A percentile compares a stretch with the other conserved stretches of the same genome.
Conservation (phyloP, 129 eudicot genomes). For the Oenanthe sinensis region DNA sequence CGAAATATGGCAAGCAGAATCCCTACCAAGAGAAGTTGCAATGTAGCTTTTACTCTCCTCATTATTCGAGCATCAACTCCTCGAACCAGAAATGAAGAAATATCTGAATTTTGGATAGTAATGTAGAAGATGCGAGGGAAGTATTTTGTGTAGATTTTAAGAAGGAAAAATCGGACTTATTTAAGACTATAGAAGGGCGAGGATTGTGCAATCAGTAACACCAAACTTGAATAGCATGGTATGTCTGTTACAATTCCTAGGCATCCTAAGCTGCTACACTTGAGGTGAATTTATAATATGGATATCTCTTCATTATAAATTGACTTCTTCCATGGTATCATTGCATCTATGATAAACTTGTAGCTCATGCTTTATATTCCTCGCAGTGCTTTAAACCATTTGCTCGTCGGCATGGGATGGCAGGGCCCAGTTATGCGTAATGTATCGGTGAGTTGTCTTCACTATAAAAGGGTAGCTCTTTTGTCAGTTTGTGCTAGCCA, state of each 20-base stretch:
- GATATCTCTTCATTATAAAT: background rate
- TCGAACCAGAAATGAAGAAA: no score
- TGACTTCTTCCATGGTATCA: background rate
- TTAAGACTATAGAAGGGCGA: no score
- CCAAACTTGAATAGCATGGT: background rate
- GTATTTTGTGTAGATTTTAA: no score
- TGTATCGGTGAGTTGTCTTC: slow-evolving; percentile 1
- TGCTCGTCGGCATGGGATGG: background rate
- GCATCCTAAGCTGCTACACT: no score
- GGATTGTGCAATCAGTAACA: background rate
- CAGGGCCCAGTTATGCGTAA: background rate
- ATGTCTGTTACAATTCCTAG: background rate
- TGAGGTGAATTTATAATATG: background rate
- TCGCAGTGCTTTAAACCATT: background rate
- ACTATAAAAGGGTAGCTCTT: background rate
- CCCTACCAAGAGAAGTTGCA: background rate
- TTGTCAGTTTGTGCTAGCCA: background rate
- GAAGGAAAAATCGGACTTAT: no score
- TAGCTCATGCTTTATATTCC: background rate
- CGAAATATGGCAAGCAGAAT: background rate
- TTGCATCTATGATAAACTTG: background rate
- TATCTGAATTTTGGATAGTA: background rate
- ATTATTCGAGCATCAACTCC: background rate
- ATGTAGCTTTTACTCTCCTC: background rate
- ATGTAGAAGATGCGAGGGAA: background rate